Conservation (phyloP, 768 basidiomycete genomes). For the Phylloporus scabripes region DNA sequence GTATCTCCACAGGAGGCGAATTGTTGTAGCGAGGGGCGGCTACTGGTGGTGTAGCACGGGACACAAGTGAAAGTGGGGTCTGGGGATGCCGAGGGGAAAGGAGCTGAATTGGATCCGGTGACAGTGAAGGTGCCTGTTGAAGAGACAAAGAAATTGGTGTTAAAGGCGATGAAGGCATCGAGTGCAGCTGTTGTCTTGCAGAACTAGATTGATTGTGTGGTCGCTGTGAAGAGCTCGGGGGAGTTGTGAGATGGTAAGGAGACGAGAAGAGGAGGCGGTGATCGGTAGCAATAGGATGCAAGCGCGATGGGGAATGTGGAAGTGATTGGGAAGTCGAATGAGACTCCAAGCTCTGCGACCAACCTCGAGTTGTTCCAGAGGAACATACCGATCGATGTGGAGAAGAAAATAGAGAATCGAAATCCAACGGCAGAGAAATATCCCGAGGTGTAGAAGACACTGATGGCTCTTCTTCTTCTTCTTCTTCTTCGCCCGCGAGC, state of each 20-base stretch:
- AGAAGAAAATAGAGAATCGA: constrained; percentile 20
- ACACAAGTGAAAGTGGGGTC: background rate
- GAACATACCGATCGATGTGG: background rate
- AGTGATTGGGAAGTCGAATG: constrained; percentile 1
- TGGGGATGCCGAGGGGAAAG: background rate
- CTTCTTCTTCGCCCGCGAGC: background rate
- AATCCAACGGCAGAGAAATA: constrained; percentile 8
- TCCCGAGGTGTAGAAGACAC: background rate
- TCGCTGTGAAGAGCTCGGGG: constrained; percentile 10
- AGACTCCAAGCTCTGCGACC: background rate
- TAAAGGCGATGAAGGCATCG: constrained; percentile 16
- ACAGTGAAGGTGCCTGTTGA: constrained; percentile 8
- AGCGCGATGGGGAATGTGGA: constrained; percentile 5
- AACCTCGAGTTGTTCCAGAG: background rate
- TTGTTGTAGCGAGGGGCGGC: background rate
- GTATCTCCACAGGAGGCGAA: constrained; percentile 7
- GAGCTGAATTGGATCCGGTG: constrained; percentile 20
- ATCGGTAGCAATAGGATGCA: constrained; percentile 14
- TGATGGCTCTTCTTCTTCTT: background rate
- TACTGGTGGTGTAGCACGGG: constrained; percentile 1
- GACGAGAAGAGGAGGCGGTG: constrained; percentile 13
- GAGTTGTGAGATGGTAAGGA: constrained; percentile 14
- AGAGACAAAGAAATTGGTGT: constrained; percentile 15
- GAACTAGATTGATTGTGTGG: constrained; percentile 3
- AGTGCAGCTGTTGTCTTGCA: background rate